Base-by-base conservation (phyloP, 306 rosid species). In the Nissolia schottii region DNA sequence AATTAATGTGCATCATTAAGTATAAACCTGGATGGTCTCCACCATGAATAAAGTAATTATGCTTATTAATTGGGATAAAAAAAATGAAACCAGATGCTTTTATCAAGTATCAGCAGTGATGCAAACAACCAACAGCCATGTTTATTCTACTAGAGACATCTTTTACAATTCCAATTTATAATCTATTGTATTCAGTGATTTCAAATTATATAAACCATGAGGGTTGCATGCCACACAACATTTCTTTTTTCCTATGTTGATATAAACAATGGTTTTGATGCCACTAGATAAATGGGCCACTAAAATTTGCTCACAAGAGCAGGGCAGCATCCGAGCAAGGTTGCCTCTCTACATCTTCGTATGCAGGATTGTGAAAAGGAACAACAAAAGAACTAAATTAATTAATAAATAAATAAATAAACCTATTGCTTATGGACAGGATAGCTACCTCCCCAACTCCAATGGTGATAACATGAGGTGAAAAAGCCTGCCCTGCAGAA, bases 401-500 rank as follows among this genome's bases (percentile, higher is more conserved):
- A n/a, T n/a, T n/a, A n/a, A n/a, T n/a, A n/a, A n/a, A n/a, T n/a
- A n/a, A n/a, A n/a, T n/a, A n/a, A n/a, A 18, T 25, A 67, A 55
- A 1, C 12, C 9, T 7, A 64, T 49, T 19, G 58, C 61, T 45
- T 12, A 64, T 28, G 67, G 69, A 68, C 28, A 53, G 38, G 25
- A 59, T 59, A 71, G 59, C 77, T 83, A 94, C 99, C 96, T 94
- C 99, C 76, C 97, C 99, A 70, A 76, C 88, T 70, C 78, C 97
- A 64, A 94, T 64, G 54, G 79, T 86, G 79, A 94, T 81, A 59
- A 87, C 92, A 84, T 94, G 99, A 23, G 99, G 99, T 6, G 97
- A 83, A 82, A 94, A 94, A 24, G 99, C 99, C 70, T 80, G 64
- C 79, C 99, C 99, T 53, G 99, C 99, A 3, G 99, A 91, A 86